Evolutionary conservation across 495 filamentous ascomycete species (phyloP), one percentile per base, ranked within the genome.

Genomic region (Xylaria venustula): DNA sequence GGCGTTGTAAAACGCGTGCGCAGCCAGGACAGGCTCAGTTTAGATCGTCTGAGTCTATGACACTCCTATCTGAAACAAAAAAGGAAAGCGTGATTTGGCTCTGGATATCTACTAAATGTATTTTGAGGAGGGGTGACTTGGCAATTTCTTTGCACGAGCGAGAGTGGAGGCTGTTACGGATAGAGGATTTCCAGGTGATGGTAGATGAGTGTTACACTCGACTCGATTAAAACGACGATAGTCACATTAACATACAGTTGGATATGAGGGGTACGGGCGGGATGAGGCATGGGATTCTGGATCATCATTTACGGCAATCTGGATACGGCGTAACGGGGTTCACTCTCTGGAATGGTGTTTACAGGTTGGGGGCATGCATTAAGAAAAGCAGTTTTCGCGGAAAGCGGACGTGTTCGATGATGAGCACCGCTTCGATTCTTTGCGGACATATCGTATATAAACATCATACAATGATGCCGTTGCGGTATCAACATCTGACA

Each of bases 11-110:
- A 79, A 67, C 68, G 83, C 54, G 75, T 83, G 40, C 73, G 77
- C 54, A 86, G 83, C 64, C 75, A 80, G 32, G 83, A 85, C 62
- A 66, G 81, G 51, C 61, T 84, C 45, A 85, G 83, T 53, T 61
- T 85, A 58, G 83, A 86, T 73, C 69, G 81, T 54, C 51, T 86
- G 66, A 85, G 82, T 66, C 67, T 86, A 60, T 86, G 67, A 83
- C 54, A 2, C 4, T 1, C 11, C n/a, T 15, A 36, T 60, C 44
- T 17, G 25, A 54, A 14, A 23, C 2, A 9, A 32, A 7, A 54
- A 22, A 25, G 17, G 40, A 54, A 42, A 30, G 14, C 12, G 2
- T 4, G 14, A 17, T 50, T 28, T 26, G 41, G 14, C 15, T 17
- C 14, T 30, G 11, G 5, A 34, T 11, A 11, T 42, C n/a, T 25